Evolutionary conservation across 768 basidiomycete genomes (phyloP).

Genomic region (Coprinopsis strossmayeri): DNA sequence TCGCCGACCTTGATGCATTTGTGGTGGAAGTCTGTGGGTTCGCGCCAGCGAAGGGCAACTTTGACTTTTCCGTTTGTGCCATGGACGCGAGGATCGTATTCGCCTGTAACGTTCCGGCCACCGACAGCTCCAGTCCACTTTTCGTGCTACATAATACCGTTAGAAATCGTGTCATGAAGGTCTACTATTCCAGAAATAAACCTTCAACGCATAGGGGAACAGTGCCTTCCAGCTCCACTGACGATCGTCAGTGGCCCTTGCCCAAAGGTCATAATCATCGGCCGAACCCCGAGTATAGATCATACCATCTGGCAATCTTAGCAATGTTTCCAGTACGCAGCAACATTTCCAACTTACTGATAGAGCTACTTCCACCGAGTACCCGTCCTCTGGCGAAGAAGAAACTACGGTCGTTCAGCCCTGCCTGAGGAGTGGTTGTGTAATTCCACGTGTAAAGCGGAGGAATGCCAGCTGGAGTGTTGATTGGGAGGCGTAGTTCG

Average conservation of each 20-base stretch:
- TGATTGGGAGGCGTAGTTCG: too few relatives aligned
- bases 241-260: slow-evolving; percentile 14
- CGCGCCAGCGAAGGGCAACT: too few relatives aligned
- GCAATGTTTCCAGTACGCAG: neutral
- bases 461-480: too few relatives aligned
- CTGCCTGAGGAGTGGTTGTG: slow-evolving; percentile 22
- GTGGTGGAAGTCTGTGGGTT: too few relatives aligned
- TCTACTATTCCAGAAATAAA: too few relatives aligned
- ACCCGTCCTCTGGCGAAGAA: slow-evolving; percentile 23
- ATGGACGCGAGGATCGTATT: slow-evolving; percentile 10
- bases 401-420: slow-evolving; percentile 19
- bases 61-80: slow-evolving; percentile 24
- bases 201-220: slow-evolving; percentile 18
- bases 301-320: slow-evolving; percentile 15
- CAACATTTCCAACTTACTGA: slow-evolving; percentile 18
- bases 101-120: slow-evolving; percentile 13
- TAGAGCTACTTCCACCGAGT: slow-evolving; percentile 26
- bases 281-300: slow-evolving; percentile 18
- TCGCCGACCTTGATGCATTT: too few relatives aligned
- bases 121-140: slow-evolving; percentile 14
- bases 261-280: slow-evolving; percentile 19
- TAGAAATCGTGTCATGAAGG: too few relatives aligned
- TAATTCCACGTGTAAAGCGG: slow-evolving; percentile 25
- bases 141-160: too few relatives aligned
- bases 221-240: slow-evolving; percentile 20